A percentile compares a stretch with the other conserved stretches of the same genome.
Evolutionary conservation across 305 asterid genomes (phyloP).

Genomic region (Andrographis paniculata): DNA sequence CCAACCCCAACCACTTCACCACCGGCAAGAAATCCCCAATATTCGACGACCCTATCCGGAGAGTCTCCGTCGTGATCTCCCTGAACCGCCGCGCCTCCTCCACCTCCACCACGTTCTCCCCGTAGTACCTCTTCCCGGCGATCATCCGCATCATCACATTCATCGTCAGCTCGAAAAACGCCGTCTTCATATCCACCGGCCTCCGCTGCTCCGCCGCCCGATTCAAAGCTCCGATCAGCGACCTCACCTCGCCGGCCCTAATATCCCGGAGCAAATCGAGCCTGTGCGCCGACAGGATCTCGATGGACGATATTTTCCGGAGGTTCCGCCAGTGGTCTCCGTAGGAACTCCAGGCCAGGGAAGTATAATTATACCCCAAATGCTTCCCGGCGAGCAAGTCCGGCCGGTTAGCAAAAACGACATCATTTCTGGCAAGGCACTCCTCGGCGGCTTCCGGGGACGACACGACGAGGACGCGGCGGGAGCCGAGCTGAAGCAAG

Average conservation of each 20-base stretch:
- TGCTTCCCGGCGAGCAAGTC: constrained; percentile 46
- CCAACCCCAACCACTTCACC: constrained; percentile 35
- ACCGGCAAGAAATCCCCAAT: constrained; percentile 61
- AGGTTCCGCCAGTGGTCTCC: constrained; percentile 80
- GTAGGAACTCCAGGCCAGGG: constrained; percentile 49
- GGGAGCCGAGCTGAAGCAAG: constrained; percentile 57
- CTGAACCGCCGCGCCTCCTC: constrained; percentile 48
- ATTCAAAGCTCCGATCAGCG: constrained; percentile 23
- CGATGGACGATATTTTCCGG: constrained; percentile 40
- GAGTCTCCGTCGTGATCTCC: constrained; percentile 41
- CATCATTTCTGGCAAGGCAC: constrained; percentile 49
- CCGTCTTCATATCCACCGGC: constrained; percentile 37
- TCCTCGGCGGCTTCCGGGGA: constrained; percentile 64
- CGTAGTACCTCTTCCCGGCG: constrained; percentile 65
- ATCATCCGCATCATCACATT: constrained; percentile 74
- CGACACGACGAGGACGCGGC: constrained; percentile 51
- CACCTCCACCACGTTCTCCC: constrained; percentile 40
- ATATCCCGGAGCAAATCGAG: constrained; percentile 42
- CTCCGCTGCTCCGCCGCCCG: constrained; percentile 13
- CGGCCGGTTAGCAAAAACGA: constrained; percentile 61
- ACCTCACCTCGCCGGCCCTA: constrained; percentile 42
- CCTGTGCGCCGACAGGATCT: constrained; percentile 44
- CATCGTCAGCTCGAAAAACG: constrained; percentile 47
- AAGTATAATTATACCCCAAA: constrained; percentile 44
- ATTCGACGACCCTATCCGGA: constrained; percentile 27